These are phyloP conservation scores for Pholiota microspora DNA, from an alignment of 768 basidiomycete species.

Conservation along the genomic window DNA sequence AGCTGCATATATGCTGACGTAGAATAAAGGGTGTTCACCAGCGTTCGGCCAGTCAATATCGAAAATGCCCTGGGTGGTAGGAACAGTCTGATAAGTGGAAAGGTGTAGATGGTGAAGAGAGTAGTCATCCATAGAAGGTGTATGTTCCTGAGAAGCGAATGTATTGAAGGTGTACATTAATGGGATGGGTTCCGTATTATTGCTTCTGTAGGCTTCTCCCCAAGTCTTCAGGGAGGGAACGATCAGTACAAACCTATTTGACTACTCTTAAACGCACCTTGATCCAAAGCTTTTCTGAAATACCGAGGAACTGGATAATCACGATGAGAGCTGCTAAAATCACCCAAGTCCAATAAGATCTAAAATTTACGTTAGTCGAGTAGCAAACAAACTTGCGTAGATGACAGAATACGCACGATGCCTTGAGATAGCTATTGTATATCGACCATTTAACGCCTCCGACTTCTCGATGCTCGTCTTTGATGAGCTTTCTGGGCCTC, in stretches of 20 bases:
- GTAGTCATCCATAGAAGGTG: slow-evolving; percentile 31
- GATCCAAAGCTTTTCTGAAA: slow-evolving; percentile 74
- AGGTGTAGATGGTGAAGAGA: slow-evolving; percentile 25
- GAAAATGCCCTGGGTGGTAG: slow-evolving; percentile 24
- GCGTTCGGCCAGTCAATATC: slow-evolving; percentile 43
- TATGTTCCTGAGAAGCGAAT: slow-evolving; percentile 36
- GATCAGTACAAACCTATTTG: too few relatives aligned
- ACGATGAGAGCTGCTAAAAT: slow-evolving; percentile 50
- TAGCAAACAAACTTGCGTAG: not conserved
- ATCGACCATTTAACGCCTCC: slow-evolving; percentile 82
- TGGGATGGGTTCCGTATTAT: slow-evolving; percentile 13
- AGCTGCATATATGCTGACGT: slow-evolving; percentile 55
- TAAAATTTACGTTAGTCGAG: slow-evolving; percentile 16
- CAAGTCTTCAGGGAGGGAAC: slow-evolving; percentile 51
- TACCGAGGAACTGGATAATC: slow-evolving; percentile 47
- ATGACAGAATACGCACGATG: slow-evolving; percentile 49
- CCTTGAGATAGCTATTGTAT: slow-evolving; percentile 67
- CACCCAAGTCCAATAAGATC: slow-evolving; percentile 68
- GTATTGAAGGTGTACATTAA: slow-evolving; percentile 31
- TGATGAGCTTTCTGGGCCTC: slow-evolving; percentile 70
- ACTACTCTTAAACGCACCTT: slow-evolving; percentile 52
- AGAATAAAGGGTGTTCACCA: slow-evolving; percentile 60
- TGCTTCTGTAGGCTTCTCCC: slow-evolving; percentile 57
- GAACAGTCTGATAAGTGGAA: slow-evolving; percentile 20
- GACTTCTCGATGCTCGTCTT: slow-evolving; percentile 78